Percentiles rank a stretch among this genome's conserved stretches.
Evolutionary conservation across 176 grass and related monocot genomes (phyloP).

Genomic region (Stipa capillata): DNA sequence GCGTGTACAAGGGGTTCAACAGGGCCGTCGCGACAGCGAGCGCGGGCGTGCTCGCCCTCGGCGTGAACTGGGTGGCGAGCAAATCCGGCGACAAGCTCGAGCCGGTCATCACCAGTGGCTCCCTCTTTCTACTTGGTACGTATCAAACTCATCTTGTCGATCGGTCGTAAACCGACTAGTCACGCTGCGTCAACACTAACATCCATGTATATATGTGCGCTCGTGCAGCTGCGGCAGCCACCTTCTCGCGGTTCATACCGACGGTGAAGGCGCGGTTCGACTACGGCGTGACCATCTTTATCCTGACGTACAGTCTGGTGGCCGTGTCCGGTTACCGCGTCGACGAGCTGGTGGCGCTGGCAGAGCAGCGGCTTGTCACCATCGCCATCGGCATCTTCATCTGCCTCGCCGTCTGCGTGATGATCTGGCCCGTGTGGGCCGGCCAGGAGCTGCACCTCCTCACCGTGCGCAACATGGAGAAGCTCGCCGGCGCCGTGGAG

Average conservation of each 20-base stretch:
- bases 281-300: constrained; percentile 91
- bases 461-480: constrained; percentile 66
- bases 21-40: constrained; percentile 59
- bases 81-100: constrained; percentile 51
- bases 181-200: not conserved
- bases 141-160: not conserved
- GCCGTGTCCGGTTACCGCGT: constrained; percentile 92
- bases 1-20: constrained; percentile 91
- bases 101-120: constrained; percentile 43
- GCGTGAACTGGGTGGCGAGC: constrained; percentile 60
- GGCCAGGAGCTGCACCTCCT: constrained; percentile 71
- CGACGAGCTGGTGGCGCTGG: constrained; percentile 35
- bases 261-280: constrained; percentile 79
- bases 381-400: constrained; percentile 52
- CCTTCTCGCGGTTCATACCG: constrained; percentile 84
- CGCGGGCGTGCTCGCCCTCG: constrained; percentile 56
- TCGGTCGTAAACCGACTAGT: not conserved
- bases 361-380: constrained; percentile 49
- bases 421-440: constrained; percentile 73
- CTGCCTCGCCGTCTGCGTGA: constrained; percentile 46
- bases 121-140: constrained; percentile 69
- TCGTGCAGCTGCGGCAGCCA: constrained; percentile 60
- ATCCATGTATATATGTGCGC: not conserved
- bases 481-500: constrained; percentile 63
- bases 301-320: constrained; percentile 86